These are phyloP conservation scores for Hymenotorrendiella dingleyae DNA, from an alignment of 2,329 filamentous ascomycete species.

Conservation along the genomic window DNA sequence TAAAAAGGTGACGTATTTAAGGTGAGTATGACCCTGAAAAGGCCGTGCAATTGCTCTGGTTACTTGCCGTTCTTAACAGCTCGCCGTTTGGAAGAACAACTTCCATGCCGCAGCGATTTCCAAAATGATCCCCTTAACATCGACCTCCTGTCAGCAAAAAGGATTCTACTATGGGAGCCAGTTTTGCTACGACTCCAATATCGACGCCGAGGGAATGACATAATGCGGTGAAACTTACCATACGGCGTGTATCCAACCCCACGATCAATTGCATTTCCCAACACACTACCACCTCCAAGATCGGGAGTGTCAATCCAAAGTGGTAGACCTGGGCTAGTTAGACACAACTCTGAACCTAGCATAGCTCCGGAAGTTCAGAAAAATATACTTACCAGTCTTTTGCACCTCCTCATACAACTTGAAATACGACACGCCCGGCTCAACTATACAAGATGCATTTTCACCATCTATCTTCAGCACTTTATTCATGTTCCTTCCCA, in stretches of 20 bases:
- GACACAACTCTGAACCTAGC: too few relatives aligned
- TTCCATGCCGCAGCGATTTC: conserved; percentile 37
- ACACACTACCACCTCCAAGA: conserved; percentile 37
- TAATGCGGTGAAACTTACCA: too few relatives aligned
- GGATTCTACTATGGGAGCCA: too few relatives aligned
- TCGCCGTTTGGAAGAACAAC: conserved; percentile 40
- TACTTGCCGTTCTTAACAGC: conserved; percentile 39
- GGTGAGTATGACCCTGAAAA: too few relatives aligned
- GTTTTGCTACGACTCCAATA: too few relatives aligned
- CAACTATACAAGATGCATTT: conserved; percentile 44
- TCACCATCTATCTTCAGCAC: conserved; percentile 46
- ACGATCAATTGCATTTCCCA: conserved; percentile 40
- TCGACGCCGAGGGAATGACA: too few relatives aligned
- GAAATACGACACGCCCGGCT: conserved; percentile 49
- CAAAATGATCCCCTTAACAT: conserved; percentile 40
- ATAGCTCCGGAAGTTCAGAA: too few relatives aligned
- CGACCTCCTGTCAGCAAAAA: too few relatives aligned
- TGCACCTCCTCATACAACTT: conserved; percentile 43
- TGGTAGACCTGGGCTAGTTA: not conserved
- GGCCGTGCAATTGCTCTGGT: too few relatives aligned
- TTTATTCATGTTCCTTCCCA: conserved; percentile 46
- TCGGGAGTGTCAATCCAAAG: conserved; percentile 21
- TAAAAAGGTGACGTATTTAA: too few relatives aligned
- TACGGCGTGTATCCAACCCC: conserved; percentile 34
- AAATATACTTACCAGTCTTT: conserved; percentile 10